Base-by-base conservation (phyloP, 2,329 filamentous ascomycete species). In the Claviceps arundinis region DNA sequence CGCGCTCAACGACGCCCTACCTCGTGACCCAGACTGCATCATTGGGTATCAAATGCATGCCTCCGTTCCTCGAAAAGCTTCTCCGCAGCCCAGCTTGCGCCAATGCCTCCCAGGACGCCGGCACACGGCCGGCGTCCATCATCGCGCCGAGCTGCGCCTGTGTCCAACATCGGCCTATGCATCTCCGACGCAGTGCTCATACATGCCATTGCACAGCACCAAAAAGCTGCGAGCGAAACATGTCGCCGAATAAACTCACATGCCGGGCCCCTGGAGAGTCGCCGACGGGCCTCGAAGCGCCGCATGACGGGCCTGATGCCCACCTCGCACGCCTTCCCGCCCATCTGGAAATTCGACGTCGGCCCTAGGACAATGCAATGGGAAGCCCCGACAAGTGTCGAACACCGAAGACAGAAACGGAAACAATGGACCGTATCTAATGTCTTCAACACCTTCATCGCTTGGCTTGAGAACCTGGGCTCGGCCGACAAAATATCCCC, bases 251-350 rank as follows among this genome's bases (percentile, higher is more conserved):
- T 72, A 13, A 70, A 67, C 58, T 75, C 72, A 26, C 67, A 73
- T 6, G 73, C 74, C 0, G 78, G 77, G 0, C 77, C 77, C 1
- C 67, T 81, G 56, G 78, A 81, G 63, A 73, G 70, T 59, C 72
- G 75, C 34, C 75, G 74, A 34, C 71, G 77, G 6, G 59, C 74
- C 19, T 75, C 76, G 38, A 78, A 71, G 60, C 72, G 78, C 52
- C 72, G 71, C 50, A 77, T 81, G 70, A 75, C 73, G 19, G 76
- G 71, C 50, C 62, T 77, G 53, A 65, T 74, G 51, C 68, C 73
- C 26, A 60, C 67, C 8, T 61, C 70, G 22, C 59, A 61, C 4
- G 58, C 65, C 7, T 65, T 64, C 17, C 62, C 68, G 16, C 68
- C 71, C 1, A 60, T 67, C 6, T 80, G 76, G 77, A 68, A 70